Percentiles rank a stretch among this genome's conserved stretches.
Conservation (phyloP, 352 stramenopile species). For the Globisporangium nodosum region DNA sequence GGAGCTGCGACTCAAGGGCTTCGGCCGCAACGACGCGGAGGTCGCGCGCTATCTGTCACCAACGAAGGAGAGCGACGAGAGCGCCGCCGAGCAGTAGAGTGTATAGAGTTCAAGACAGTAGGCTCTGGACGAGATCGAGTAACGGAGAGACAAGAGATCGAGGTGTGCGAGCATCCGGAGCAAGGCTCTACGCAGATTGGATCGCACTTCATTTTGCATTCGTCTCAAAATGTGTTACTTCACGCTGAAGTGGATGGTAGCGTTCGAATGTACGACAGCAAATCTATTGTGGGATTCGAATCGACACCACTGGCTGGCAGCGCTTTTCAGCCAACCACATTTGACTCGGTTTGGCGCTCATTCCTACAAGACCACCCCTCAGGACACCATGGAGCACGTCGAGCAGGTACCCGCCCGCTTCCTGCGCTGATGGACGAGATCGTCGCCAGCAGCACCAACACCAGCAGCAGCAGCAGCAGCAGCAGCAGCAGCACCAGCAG, state of each 20-base stretch:
- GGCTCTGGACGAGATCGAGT: neutral
- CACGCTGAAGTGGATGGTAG: neutral
- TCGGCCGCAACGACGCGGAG: slow-evolving; percentile 66
- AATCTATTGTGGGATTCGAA: neutral
- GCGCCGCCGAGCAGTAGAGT: neutral
- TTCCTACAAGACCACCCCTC: slow-evolving; percentile 5
- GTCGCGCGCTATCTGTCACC: slow-evolving; percentile 43
- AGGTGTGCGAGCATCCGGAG: too few relatives aligned
- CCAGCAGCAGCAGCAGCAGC: too few relatives aligned
- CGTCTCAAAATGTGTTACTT: neutral
- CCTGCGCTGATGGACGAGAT: neutral
- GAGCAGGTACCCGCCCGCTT: slow-evolving; percentile 12
- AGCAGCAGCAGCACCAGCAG: too few relatives aligned
- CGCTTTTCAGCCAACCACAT: neutral
- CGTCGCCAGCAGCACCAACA: too few relatives aligned
- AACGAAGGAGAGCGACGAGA: slow-evolving; percentile 5
- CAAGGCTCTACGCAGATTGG: too few relatives aligned
- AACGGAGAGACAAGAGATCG: neutral
- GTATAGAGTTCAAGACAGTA: too few relatives aligned
- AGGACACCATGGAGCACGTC: slow-evolving; percentile 20
- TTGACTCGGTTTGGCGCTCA: neutral
- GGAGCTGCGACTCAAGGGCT: slow-evolving; percentile 69
- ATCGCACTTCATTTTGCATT: too few relatives aligned
- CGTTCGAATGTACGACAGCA: neutral
- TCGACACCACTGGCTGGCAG: neutral